Evolutionary conservation across 2,329 filamentous ascomycete genomes (phyloP).

Genomic region (Botrytis squamosa): DNA sequence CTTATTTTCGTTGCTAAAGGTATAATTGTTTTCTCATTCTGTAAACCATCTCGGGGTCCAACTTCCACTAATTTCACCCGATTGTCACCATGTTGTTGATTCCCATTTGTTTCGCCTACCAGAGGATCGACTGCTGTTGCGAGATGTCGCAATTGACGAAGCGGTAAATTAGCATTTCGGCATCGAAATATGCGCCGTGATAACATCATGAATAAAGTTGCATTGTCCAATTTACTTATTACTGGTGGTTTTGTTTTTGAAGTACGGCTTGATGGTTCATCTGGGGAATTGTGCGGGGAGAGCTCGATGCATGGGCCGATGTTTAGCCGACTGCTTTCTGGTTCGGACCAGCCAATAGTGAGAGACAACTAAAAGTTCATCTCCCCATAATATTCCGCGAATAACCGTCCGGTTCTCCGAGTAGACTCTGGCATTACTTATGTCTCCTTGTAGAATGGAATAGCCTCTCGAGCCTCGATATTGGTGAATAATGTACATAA

Average conservation of each 20-base stretch:
- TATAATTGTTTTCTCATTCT: conserved; percentile 76
- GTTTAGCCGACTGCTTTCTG: neutral
- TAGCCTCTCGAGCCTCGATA: neutral
- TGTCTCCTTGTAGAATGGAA: neutral
- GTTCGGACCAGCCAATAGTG: neutral
- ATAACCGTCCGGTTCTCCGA: neutral
- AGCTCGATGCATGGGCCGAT: neutral
- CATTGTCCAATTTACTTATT: conserved; percentile 4
- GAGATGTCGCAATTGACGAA: conserved; percentile 28
- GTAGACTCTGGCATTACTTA: neutral
- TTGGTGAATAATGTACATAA: neutral
- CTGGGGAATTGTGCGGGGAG: conserved; percentile 17
- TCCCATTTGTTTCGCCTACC: conserved; percentile 17
- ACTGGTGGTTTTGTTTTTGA: neutral
- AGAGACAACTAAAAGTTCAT: neutral
- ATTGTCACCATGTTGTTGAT: conserved; percentile 33
- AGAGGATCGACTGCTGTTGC: conserved; percentile 30
- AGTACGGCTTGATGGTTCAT: conserved; percentile 5
- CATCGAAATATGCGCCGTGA: conserved; percentile 10
- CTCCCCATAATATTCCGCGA: neutral
- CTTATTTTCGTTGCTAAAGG: conserved; percentile 72
- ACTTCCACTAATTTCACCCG: conserved; percentile 72
- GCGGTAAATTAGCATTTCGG: neutral
- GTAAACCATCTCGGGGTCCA: conserved; percentile 80
- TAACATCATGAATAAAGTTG: conserved; percentile 17